A percentile compares a stretch with the other conserved stretches of the same genome.
phyloP scores from a whole-genome alignment of 768 basidiomycete genomes.

The Lenzites betulinus region DNA sequence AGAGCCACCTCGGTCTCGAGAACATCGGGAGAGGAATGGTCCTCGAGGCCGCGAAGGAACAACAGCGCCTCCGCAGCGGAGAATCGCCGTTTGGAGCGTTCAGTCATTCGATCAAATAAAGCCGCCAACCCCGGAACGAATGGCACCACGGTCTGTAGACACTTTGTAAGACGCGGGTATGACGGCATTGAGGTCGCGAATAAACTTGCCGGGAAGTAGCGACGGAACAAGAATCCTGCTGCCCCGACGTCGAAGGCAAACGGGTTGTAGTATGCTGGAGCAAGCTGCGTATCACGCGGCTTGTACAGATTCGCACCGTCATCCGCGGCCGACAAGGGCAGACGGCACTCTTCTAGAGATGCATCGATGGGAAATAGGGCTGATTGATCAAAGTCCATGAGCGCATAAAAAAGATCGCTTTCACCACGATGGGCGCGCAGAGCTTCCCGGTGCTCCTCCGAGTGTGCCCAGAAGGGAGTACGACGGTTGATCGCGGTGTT shows the following conservation, averaged over 20 bases:
- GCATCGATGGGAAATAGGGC: background rate
- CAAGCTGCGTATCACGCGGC: background rate
- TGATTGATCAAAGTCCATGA: slow-evolving; percentile 4
- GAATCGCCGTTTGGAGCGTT: background rate
- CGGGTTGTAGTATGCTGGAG: background rate
- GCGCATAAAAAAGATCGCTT: background rate
- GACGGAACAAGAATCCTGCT: background rate
- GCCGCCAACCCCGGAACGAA: background rate
- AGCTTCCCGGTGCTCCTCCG: background rate
- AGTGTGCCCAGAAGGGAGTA: too few species aligned
- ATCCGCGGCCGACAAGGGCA: background rate
- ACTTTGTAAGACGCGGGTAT: background rate
- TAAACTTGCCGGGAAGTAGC: background rate
- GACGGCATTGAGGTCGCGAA: too few species aligned
- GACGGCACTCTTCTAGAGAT: background rate
- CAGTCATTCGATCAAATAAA: slow-evolving; percentile 5
- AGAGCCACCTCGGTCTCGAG: background rate
- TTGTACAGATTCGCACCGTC: background rate
- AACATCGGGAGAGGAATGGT: background rate
- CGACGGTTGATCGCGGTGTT: background rate
- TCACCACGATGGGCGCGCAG: background rate
- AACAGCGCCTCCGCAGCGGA: background rate
- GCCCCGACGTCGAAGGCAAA: background rate
- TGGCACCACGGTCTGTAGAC: background rate
- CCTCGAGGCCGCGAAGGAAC: background rate